Conservation (phyloP, 176 grass and related monocot genomes). For the Ampelocalamus luodianensis region DNA sequence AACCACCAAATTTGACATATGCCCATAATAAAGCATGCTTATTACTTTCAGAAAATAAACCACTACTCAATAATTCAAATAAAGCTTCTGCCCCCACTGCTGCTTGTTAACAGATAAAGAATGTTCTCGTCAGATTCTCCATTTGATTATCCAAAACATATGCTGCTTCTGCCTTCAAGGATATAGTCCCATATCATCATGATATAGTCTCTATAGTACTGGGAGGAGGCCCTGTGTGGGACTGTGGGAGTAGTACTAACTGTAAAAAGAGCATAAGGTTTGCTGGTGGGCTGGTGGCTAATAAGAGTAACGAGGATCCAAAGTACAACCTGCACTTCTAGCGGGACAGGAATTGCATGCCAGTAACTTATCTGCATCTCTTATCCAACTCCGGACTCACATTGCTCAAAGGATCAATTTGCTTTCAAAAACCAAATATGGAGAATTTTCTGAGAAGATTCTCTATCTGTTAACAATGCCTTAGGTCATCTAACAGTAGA, state of each 20-base stretch:
- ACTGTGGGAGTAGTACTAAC: slow-evolving; percentile 1
- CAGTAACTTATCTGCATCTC: background rate
- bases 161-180: slow-evolving; percentile 16
- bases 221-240: slow-evolving; percentile 31
- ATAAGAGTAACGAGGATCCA: slow-evolving; percentile 28
- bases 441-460: slow-evolving; percentile 70
- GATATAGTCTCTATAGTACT: background rate
- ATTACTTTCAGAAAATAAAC: background rate
- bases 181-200: background rate
- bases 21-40: background rate
- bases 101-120: slow-evolving; percentile 66
- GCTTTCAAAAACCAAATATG: slow-evolving; percentile 52
- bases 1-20: background rate
- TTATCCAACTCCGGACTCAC: slow-evolving; percentile 14
- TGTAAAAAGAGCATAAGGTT: slow-evolving; percentile 12
- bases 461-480: slow-evolving; percentile 58
- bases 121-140: slow-evolving; percentile 71
- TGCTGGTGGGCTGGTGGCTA: slow-evolving; percentile 41
- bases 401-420: background rate
- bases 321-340: slow-evolving; percentile 7
- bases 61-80: slow-evolving; percentile 16
- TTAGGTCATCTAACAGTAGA: slow-evolving; percentile 33
- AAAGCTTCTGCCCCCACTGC: slow-evolving; percentile 26
- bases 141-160: slow-evolving; percentile 49
- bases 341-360: background rate